Evolutionary conservation across 2,329 filamentous ascomycete genomes (phyloP), one percentile per base, ranked within the genome.

Genomic region (Mycosphaerella arachidis): DNA sequence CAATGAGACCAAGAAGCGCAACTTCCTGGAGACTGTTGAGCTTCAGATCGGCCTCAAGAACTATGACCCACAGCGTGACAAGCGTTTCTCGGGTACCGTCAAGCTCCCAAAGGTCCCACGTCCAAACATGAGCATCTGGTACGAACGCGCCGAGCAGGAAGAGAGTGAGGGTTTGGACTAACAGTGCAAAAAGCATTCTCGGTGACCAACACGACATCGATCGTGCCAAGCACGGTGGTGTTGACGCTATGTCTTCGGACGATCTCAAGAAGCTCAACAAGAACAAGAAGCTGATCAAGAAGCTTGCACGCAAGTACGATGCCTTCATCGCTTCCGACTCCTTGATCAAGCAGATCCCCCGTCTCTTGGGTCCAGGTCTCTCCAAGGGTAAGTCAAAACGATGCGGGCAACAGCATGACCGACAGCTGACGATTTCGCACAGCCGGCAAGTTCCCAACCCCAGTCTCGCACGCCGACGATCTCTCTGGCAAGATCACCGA

Each of bases 231-330:
- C 94, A 99, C 86, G 90, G 92, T 76, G 93, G 92, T 79, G 87
- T 97, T 73, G 94, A 99, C 78, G 92, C 93, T 83, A 97, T 97
- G 94, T 96, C 91, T 76, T 82, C 91, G 70, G 94, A 99, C 76
- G 94, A 99, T 82, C 84, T 99, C 83, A 99, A 99, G 91, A 99
- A 99, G 90, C 91, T 99, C 73, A 99, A 99, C 90, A 99, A 99
- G 91, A 99, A 99, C 91, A 97, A 99, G 91, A 99, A 99, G 90
- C 89, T 97, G 76, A 97, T 99, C 89, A 99, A 99, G 92, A 99
- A 99, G 90, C 90, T 99, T 71, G 94, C 94, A 68, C 92, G 92
- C 88, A 99, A 99, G 86, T 97, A 99, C 88, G 94, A 99, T 82
- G 94, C 94, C 73, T 99, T 99, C 84, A 82, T 99, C 78, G 90